Base-by-base conservation (phyloP, 768 basidiomycete genomes). In the Auricularia sp. region DNA sequence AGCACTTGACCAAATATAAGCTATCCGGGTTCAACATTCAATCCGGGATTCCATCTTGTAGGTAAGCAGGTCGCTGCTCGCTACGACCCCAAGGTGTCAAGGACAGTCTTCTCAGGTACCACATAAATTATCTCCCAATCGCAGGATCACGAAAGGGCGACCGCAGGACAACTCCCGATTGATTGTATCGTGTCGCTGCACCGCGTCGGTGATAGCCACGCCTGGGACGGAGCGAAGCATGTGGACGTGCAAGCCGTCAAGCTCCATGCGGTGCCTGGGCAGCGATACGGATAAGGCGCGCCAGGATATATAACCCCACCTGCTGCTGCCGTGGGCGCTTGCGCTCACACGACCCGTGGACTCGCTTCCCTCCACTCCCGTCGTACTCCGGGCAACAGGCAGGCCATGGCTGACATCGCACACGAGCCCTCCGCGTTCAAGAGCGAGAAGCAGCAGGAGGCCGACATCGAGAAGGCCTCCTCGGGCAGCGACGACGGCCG, bases 381-480 rank as follows among this genome's bases (percentile, higher is more conserved):
- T 24, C 56, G 14, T 14, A 35, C 14, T 33, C 56, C 29, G 14
- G 34, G 29, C 39, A 42, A 42, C 56, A 59, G 56, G 56, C 56
- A 29, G 56, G 56, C 54, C 24, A 59, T 59, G 56, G 56, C 56
- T 59, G 56, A 59, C 8, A 59, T 33, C 47, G 47, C 47, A 51
- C 18, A 51, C 47, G 47, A 51, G 21, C 47, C 47, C 56, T 34
- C 24, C 1, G 29, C 54, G 54, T 54, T 54, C 54, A 54, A 54
- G 54, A 29, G 7, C 63, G 47, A 54, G 47, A 34, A 37, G 47
- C 63, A 21, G 62, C 39, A 63, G 37, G 54, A 64, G 21, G 61
- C 69, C 65, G 39, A 66, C 16, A 73, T 73, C 62, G 70, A 71
- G 69, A 73, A 74, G 68, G 65, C 70, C 51, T 54, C 21, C 59